Conservation (phyloP, 2,329 filamentous ascomycete species). For the Fusarium newnesense region DNA sequence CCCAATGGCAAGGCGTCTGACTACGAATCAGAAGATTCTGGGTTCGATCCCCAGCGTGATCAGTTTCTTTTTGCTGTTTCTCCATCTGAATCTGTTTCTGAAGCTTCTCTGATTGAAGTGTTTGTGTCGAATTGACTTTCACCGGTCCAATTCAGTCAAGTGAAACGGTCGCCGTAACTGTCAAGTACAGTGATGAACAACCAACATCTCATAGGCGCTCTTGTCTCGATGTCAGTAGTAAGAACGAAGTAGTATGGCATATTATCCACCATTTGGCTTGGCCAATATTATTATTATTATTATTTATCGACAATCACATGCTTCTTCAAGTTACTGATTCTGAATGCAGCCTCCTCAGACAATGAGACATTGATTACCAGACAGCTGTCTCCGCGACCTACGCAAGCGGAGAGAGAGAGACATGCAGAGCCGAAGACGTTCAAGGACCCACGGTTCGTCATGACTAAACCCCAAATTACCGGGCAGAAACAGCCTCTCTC, state of each 20-base stretch:
- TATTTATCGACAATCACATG: background rate
- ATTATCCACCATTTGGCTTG: background rate
- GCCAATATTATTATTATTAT: background rate
- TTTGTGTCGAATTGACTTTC: background rate
- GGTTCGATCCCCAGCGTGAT: constrained; percentile 44
- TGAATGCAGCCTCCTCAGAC: background rate
- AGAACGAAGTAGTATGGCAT: background rate
- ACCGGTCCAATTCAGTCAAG: no score
- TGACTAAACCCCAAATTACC: background rate
- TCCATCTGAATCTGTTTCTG: background rate
- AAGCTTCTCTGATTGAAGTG: background rate
- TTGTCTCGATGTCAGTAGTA: background rate
- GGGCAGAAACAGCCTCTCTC: background rate
- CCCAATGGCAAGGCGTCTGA: constrained; percentile 44
- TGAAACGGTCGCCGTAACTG: no score
- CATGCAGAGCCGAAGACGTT: background rate
- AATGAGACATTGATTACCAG: background rate
- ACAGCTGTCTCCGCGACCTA: background rate
- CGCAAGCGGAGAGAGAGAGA: background rate
- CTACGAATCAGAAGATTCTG: constrained; percentile 46
- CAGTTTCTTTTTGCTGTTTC: constrained; percentile 3
- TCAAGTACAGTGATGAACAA: background rate
- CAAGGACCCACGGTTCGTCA: background rate
- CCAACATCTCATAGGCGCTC: fast-evolving
- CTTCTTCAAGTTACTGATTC: background rate